Percentiles rank a stretch among this genome's conserved stretches.
Evolutionary conservation across 345 rosid species (phyloP).

Genomic region (Geranium brycei): DNA sequence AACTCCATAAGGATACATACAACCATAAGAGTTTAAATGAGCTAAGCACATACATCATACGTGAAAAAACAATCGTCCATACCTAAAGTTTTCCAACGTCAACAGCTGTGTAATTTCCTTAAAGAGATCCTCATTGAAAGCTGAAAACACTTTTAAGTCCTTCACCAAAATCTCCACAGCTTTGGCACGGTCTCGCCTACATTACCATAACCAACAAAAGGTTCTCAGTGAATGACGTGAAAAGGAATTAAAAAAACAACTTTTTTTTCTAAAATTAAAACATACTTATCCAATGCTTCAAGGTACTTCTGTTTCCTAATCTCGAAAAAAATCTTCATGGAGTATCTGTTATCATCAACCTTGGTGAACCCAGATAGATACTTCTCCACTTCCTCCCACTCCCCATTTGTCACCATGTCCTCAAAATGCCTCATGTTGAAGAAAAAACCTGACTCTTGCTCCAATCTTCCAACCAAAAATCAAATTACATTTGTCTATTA

Average conservation of each 20-base stretch:
- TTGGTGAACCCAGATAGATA: conserved; percentile 71
- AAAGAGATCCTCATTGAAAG: conserved; percentile 70
- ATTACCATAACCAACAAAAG: conserved; percentile 3
- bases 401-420: conserved; percentile 79
- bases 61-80: conserved; percentile 1
- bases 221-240: neutral
- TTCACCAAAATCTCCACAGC: conserved; percentile 75
- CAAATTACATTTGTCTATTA: neutral
- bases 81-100: conserved; percentile 81
- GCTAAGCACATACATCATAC: no score
- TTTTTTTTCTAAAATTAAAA: neutral
- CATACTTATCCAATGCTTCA: conserved; percentile 82
- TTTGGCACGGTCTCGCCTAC: conserved; percentile 68
- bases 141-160: conserved; percentile 73
- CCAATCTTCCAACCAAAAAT: conserved; percentile 38
- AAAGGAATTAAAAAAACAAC: neutral
- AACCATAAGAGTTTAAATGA: no score
- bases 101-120: conserved; percentile 77
- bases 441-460: conserved; percentile 78
- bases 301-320: conserved; percentile 86
- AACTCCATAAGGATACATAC: no score
- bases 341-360: conserved; percentile 70
- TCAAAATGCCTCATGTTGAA: conserved; percentile 78
- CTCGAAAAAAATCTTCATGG: conserved; percentile 90
- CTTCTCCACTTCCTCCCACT: conserved; percentile 87